A percentile compares a stretch with the other conserved stretches of the same genome.
These are phyloP conservation scores for Talaromyces stipitatus DNA, from an alignment of 495 filamentous ascomycete species.

Conservation along the genomic window DNA sequence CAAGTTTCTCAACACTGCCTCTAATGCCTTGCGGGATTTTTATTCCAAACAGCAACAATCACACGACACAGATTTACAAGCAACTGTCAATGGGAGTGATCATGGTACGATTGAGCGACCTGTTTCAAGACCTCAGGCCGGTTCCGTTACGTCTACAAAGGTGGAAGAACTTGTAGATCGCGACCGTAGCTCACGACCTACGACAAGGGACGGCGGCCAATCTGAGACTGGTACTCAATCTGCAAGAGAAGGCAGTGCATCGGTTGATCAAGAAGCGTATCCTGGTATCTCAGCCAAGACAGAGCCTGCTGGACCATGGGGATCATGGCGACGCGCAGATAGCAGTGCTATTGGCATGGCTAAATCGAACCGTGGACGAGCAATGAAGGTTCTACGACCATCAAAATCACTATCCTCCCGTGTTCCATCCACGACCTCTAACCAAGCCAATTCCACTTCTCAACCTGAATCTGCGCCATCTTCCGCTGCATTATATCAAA, in stretches of 20 bases:
- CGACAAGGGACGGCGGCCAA: slow-evolving; percentile 7
- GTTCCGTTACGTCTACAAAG: not conserved
- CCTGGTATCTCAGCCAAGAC: slow-evolving; percentile 31
- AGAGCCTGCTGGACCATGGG: slow-evolving; percentile 49
- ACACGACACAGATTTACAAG: slow-evolving; percentile 1
- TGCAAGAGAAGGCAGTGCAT: slow-evolving; percentile 11
- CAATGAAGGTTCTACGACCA: slow-evolving; percentile 75
- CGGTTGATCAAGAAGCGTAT: slow-evolving; percentile 21
- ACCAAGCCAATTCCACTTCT: slow-evolving; percentile 18
- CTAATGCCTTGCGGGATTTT: slow-evolving; percentile 20
- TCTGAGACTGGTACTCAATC: slow-evolving; percentile 12
- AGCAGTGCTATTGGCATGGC: slow-evolving; percentile 31
- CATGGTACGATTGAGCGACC: slow-evolving; percentile 21
- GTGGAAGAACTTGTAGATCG: not conserved
- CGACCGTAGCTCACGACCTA: not conserved
- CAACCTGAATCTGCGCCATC: slow-evolving; percentile 12
- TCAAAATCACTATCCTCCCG: slow-evolving; percentile 43
- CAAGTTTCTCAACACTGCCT: slow-evolving; percentile 58
- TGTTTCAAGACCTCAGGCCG: not conserved
- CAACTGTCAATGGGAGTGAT: not conserved
- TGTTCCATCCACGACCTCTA: slow-evolving; percentile 27
- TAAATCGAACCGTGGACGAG: slow-evolving; percentile 44
- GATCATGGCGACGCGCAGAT: slow-evolving; percentile 58
- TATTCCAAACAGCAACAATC: slow-evolving; percentile 1
- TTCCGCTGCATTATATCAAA: not conserved